Conservation (phyloP, 768 basidiomycete genomes). For the Mycena filopes region DNA sequence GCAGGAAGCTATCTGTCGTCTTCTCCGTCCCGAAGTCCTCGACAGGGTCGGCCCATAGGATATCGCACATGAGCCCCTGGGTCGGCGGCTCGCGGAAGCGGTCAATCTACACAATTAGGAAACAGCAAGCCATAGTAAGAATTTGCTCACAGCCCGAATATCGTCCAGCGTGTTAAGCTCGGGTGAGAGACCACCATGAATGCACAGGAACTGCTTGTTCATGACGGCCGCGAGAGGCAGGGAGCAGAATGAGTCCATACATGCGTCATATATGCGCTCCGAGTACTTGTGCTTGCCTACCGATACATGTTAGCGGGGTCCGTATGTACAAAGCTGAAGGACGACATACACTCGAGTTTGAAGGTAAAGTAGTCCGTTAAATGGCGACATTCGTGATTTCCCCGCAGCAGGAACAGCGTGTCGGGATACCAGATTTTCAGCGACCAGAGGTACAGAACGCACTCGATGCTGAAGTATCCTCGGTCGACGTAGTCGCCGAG, state of each 20-base stretch:
- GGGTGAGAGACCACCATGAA: slow-evolving; percentile 96
- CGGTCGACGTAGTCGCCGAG: slow-evolving; percentile 94
- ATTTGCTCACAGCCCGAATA: slow-evolving; percentile 76
- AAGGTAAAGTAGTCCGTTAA: slow-evolving; percentile 99
- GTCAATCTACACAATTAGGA: slow-evolving; percentile 73
- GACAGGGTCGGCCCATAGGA: slow-evolving; percentile 97
- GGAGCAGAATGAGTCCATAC: slow-evolving; percentile 97
- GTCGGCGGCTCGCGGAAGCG: slow-evolving; percentile 99
- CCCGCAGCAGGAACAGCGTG: slow-evolving; percentile 94
- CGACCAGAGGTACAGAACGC: slow-evolving; percentile 97
- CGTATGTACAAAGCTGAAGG: slow-evolving; percentile 9
- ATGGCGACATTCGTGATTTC: slow-evolving; percentile 99
- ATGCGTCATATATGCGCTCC: slow-evolving; percentile 94
- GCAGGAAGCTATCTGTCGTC: slow-evolving; percentile 88
- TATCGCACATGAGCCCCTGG: slow-evolving; percentile 97
- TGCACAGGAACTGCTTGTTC: slow-evolving; percentile 99
- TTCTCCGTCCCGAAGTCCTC: slow-evolving; percentile 98
- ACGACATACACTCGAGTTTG: slow-evolving; percentile 91
- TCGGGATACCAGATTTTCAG: slow-evolving; percentile 99
- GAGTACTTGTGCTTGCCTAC: slow-evolving; percentile 99
- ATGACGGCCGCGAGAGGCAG: slow-evolving; percentile 96
- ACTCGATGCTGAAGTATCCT: slow-evolving; percentile 97
- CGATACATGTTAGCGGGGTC: slow-evolving; percentile 19
- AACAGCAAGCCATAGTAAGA: too few species aligned
- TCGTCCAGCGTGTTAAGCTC: slow-evolving; percentile 97